Evolutionary conservation across 306 rosid species (phyloP).

Genomic region (Betula pendula): DNA sequence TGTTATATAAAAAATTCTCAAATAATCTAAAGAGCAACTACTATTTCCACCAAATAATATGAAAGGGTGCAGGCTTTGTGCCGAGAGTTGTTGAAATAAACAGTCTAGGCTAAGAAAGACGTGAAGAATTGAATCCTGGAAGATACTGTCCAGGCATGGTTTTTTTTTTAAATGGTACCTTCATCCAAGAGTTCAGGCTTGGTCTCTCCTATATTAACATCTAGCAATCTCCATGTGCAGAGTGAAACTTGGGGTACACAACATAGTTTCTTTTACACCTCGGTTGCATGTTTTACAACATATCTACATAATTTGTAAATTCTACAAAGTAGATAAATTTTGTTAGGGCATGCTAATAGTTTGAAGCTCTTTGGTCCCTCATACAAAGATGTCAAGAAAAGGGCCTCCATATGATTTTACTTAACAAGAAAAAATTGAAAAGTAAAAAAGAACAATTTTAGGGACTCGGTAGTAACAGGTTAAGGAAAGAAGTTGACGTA

Average conservation of each 20-base stretch:
- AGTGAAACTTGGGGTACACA: not conserved
- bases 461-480: not conserved
- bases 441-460: not conserved
- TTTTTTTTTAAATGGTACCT: not conserved
- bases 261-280: not conserved
- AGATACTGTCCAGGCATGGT: not conserved
- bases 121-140: not conserved
- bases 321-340: not conserved
- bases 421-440: not conserved
- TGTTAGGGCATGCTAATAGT: not conserved
- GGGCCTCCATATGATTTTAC: not conserved
- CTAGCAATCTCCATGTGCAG: not conserved
- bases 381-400: not conserved
- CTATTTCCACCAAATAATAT: not conserved
- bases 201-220: conserved; percentile 1
- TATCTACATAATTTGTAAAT: not conserved
- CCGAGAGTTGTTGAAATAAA: not conserved
- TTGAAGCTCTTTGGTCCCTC: not conserved
- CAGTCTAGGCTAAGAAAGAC: not conserved
- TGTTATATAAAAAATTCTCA: not conserved
- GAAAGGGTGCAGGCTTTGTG: not conserved
- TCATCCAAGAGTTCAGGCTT: not conserved
- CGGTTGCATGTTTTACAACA: not conserved
- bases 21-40: not conserved
- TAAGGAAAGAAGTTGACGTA: not conserved